Evolutionary conservation across 2,329 filamentous ascomycete genomes (phyloP).

Genomic region (Fusarium sp.): DNA sequence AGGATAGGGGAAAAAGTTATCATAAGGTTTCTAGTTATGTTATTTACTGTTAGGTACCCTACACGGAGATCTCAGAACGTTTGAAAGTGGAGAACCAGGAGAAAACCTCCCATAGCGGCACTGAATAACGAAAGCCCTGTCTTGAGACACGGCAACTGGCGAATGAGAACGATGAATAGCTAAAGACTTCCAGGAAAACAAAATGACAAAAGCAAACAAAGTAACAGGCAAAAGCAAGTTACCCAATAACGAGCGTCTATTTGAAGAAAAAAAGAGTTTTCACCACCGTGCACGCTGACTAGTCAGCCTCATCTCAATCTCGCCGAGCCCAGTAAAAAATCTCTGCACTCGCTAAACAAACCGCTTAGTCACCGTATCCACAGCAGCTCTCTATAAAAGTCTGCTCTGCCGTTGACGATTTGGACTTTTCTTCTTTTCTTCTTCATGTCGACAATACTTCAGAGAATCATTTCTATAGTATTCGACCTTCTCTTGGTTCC

Average conservation of each 20-base stretch:
- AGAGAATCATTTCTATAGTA: slow-evolving; percentile 99
- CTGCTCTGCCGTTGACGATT: background rate
- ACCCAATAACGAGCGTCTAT: background rate
- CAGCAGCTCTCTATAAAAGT: slow-evolving; percentile 21
- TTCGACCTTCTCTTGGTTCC: slow-evolving; percentile 91
- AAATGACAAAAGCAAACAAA: background rate
- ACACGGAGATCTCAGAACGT: background rate
- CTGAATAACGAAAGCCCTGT: background rate
- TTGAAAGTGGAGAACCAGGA: background rate
- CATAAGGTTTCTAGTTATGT: background rate
- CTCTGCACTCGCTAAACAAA: background rate
- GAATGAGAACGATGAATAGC: background rate
- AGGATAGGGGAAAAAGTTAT: no score
- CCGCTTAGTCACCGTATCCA: background rate
- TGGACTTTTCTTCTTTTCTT: slow-evolving; percentile 59
- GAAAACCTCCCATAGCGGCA: background rate
- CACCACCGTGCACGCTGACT: background rate
- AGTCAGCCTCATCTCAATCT: slow-evolving; percentile 6
- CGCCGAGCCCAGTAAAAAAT: background rate
- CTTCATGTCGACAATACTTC: slow-evolving; percentile 71
- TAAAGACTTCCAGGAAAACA: no score
- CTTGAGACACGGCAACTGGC: no score
- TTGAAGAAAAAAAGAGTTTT: background rate
- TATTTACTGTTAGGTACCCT: background rate
- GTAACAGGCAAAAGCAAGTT: background rate